Evolutionary conservation across 768 basidiomycete genomes (phyloP), one percentile per base, ranked within the genome.

Genomic region (Amanita molliuscula): DNA sequence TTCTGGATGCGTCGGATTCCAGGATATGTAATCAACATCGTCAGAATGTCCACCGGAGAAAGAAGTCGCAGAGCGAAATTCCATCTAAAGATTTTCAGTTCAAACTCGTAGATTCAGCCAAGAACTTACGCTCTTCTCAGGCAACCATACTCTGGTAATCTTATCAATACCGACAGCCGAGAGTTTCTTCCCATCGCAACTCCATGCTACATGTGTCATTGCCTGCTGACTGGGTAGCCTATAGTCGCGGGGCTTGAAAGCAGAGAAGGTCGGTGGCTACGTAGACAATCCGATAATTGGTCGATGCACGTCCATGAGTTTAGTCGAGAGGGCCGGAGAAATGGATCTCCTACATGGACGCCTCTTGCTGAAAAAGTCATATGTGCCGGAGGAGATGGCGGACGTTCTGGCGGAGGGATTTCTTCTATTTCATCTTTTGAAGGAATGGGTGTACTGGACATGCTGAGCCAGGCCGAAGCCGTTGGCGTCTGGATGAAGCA

Each of bases 1-100:
- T 34, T 89, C 88, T 3, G 88, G 85, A 56, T 90, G 87, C 2
- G 82, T 84, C 1, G 88, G 88, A 61, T 88, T 88, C 87, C 88
- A 91, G 6, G 85, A 79, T 36, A 89, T 67, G 53, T 88, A 80
- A 57, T 90, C 88, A n/a, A 84, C 82, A 40, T 88, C 86, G 48
- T 87, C 85, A 2, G 75, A 71, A 54, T 89, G 88, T 6, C 78
- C 86, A 18, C 86, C 84, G 0, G 81, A 74, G 51, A 78, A 87
- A 13, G 75, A 67, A 1, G 75, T 67, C 13, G 87, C 82, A 13
- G 80, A 73, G 55, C 87, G 75, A 20, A 75, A 65, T 40, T 90
- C 87, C 72, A 88, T 79, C 86, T 89, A 56, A 8, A 40, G 8
- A n/a, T 3, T 34, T 10, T 52, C 20, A n/a, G 33, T 10, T 44